These are phyloP conservation scores for Brassica incana DNA, from an alignment of 345 rosid genomes.

Conservation along the genomic window DNA sequence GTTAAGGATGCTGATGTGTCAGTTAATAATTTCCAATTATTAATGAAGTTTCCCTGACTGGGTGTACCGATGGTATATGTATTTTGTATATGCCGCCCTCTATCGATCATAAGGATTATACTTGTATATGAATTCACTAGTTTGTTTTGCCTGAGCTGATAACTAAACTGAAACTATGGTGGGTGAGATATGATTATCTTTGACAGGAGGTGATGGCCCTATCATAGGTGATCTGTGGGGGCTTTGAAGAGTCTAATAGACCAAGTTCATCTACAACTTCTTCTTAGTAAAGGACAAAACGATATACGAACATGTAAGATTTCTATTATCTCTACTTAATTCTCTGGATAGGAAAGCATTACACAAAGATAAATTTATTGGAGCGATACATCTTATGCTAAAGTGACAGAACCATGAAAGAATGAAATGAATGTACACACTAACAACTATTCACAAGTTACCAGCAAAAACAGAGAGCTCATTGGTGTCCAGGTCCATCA, in stretches of 20 bases:
- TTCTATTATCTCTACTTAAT: too few relatives aligned
- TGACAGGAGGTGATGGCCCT: not conserved
- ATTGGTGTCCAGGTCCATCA: slow-evolving; percentile 32
- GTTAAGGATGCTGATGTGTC: too few relatives aligned
- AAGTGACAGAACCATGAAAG: slow-evolving; percentile 26
- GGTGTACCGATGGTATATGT: too few relatives aligned
- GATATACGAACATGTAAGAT: too few relatives aligned
- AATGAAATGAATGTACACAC: slow-evolving; percentile 32
- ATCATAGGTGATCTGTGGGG: not conserved
- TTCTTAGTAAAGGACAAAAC: too few relatives aligned
- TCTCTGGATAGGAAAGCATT: not conserved
- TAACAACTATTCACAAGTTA: not conserved
- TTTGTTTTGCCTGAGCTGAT: not conserved
- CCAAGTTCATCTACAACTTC: not conserved
- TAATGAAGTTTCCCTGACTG: too few relatives aligned
- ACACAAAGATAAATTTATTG: slow-evolving; percentile 16
- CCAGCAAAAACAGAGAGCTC: not conserved
- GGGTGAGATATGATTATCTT: not conserved
- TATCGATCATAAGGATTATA: too few relatives aligned
- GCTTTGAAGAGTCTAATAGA: not conserved
- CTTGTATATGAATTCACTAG: not conserved
- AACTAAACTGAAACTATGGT: not conserved
- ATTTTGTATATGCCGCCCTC: too few relatives aligned
- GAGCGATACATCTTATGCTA: not conserved
- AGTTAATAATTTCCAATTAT: too few relatives aligned